Base-by-base conservation (phyloP, 768 basidiomycete species). In the Calocybe gangraenosa region DNA sequence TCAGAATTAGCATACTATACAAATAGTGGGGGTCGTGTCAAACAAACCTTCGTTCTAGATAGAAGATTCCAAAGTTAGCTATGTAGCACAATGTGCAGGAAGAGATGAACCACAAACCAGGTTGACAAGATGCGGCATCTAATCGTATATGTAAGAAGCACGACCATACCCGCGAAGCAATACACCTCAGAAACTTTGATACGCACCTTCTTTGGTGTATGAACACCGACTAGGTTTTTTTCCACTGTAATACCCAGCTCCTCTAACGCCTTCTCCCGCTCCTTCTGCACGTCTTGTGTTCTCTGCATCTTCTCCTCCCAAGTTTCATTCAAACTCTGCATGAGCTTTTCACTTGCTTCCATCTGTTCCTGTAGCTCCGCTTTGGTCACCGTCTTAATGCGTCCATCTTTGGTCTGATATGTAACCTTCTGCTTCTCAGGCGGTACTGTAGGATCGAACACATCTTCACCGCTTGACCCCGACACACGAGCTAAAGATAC, bases 201-300 rank as follows among this genome's bases (percentile, higher is more conserved):
- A 69, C 82, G 82, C 57, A 80, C 89, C 77, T 85, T 92, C 77
- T 97, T 98, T 22, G 96, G 96, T 17, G 96, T 93, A 71, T 96
- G 93, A 46, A 99, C 96, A 40, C 96, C 95, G 46, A 98, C 88
- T 45, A 90, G 68, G 53, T 93, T 89, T 77, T 93, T 97, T 68
- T 98, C 95, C 48, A 99, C 92, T 32, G 89, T 90, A 65, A 99
- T 98, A 28, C 96, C 96, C 50, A 99, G 71, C 67, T 96, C 95
- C 67, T 99, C 96, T 38, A 99, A 67, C 8, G 96, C 96, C 73
- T 92, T 87, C 73, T 99, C 96, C 50, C 96, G 81, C 67, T 98
- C 94, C 59, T 87, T 89, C 72, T 97, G 94, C 22, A 98, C 89
- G 65, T 91, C 87, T 61, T 92, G 87, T 15, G 95, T 97, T 61